Base-by-base conservation (phyloP, 768 basidiomycete genomes). In the Auriculariales sp. region DNA sequence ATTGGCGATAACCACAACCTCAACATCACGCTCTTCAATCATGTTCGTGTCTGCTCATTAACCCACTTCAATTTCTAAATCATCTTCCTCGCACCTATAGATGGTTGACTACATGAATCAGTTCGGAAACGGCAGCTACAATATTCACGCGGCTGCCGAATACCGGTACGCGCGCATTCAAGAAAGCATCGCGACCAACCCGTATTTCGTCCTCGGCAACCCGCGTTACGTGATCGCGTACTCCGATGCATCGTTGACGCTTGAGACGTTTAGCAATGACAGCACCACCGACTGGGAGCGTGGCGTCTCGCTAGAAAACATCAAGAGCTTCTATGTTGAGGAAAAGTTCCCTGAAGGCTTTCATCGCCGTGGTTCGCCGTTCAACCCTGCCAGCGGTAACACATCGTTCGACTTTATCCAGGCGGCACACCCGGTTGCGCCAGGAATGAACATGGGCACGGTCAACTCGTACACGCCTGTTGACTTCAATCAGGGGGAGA, bases 111-210 rank as follows among this genome's bases (percentile, higher is more conserved):
- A 15, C 51, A 47, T n/a, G 5, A 34, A 48, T 12, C 39, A 44
- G n/a, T n/a, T n/a, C n/a, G n/a, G n/a, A n/a, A n/a, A n/a, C n/a
- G n/a, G n/a, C n/a, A n/a, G n/a, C n/a, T n/a, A n/a, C n/a, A n/a
- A n/a, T n/a, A n/a, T n/a, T n/a, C n/a, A n/a, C n/a, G n/a, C n/a
- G n/a, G n/a, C n/a, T n/a, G n/a, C n/a, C n/a, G n/a, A n/a, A n/a
- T n/a, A n/a, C n/a, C n/a, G n/a, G n/a, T n/a, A n/a, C n/a, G n/a
- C n/a, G n/a, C n/a, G n/a, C n/a, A n/a, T n/a, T n/a, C n/a, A n/a
- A 28, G 51, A 52, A 14, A 25, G 22, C 15, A 52, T 52, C 17
- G 46, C 46, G 9, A 30, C 28, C 34, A 52, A 52, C 51, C 51
- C 51, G 10, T 28, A 48, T 3, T 48, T 52, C 33, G 7, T 17